Conservation (phyloP, 2,329 filamentous ascomycete species). For the Didymellaceae sp. region DNA sequence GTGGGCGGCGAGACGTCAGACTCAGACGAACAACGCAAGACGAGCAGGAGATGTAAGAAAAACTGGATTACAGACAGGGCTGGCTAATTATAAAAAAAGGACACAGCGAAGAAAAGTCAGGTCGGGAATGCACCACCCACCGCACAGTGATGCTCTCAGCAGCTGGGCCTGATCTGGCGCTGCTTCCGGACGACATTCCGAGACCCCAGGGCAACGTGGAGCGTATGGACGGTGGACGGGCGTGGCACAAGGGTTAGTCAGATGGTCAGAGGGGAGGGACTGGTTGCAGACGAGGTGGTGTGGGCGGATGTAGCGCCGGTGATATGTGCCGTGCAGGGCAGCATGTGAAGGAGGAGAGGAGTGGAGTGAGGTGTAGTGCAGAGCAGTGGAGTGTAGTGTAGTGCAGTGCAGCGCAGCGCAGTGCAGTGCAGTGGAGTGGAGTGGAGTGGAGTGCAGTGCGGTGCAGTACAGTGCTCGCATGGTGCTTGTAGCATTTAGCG, state of each 20-base stretch:
- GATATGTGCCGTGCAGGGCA: neutral
- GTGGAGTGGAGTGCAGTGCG: no score
- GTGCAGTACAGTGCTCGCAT: conserved; percentile 6
- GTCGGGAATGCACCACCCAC: conserved; percentile 3
- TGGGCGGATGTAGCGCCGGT: neutral
- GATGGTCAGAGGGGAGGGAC: conserved; percentile 2
- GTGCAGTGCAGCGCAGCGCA: no score
- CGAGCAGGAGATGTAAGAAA: neutral
- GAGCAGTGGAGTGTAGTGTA: no score
- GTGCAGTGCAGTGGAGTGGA: no score
- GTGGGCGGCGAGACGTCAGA: conserved; percentile 9
- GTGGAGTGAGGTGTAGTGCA: no score
- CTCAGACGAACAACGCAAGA: conserved; percentile 22
- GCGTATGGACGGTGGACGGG: conserved; percentile 8
- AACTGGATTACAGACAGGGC: conserved; percentile 4
- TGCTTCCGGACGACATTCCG: conserved; percentile 15
- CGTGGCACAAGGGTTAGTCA: conserved; percentile 10
- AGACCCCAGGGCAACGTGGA: conserved; percentile 18
- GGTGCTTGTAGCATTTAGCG: no score
- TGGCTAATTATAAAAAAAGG: no score
- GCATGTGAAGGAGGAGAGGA: conserved; percentile 16
- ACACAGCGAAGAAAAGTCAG: neutral
- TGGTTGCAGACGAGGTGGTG: neutral
- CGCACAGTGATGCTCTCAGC: conserved; percentile 6
- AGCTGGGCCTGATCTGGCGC: conserved; percentile 18